A percentile compares a stretch with the other conserved stretches of the same genome.
These are phyloP conservation scores for Limonium bicolor DNA, from an alignment of 148 eudicot genomes.

Conservation along the genomic window DNA sequence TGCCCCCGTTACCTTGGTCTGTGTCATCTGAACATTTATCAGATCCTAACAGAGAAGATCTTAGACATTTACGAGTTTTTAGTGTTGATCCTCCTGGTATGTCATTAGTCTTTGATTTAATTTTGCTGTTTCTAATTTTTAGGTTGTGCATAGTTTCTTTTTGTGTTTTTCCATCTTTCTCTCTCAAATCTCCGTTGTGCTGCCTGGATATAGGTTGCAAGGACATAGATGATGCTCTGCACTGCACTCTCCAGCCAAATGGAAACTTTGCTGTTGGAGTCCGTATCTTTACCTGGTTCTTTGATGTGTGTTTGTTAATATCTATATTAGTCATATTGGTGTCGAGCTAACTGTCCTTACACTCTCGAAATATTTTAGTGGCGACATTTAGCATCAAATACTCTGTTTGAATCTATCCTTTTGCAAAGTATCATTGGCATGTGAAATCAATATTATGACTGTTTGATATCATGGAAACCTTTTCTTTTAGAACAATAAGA, in stretches of 20 bases:
- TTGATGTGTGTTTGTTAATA: neutral
- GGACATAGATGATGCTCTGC: constrained; percentile 97
- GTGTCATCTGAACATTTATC: constrained; percentile 64
- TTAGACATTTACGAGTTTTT: constrained; percentile 71
- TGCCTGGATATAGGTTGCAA: constrained; percentile 84
- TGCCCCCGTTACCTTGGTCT: constrained; percentile 95
- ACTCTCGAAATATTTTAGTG: no score
- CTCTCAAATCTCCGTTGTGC: no score
- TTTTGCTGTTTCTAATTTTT: neutral
- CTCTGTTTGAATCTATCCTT: no score
- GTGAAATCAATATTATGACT: no score
- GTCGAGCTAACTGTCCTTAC: no score
- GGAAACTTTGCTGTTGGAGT: constrained; percentile 97
- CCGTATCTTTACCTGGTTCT: constrained; percentile 52
- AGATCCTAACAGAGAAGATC: constrained; percentile 83
- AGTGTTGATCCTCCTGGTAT: constrained; percentile 99
- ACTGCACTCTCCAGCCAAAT: constrained; percentile 74
- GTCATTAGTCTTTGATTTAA: neutral
- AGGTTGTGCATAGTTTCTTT: neutral
- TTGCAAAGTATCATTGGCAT: no score
- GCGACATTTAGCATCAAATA: no score
- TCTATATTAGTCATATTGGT: neutral
- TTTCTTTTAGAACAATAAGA: no score
- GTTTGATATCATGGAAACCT: no score
- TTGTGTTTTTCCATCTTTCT: neutral